Base-by-base conservation (phyloP, 2,329 filamentous ascomycete species). In the Xylaria sp. region DNA sequence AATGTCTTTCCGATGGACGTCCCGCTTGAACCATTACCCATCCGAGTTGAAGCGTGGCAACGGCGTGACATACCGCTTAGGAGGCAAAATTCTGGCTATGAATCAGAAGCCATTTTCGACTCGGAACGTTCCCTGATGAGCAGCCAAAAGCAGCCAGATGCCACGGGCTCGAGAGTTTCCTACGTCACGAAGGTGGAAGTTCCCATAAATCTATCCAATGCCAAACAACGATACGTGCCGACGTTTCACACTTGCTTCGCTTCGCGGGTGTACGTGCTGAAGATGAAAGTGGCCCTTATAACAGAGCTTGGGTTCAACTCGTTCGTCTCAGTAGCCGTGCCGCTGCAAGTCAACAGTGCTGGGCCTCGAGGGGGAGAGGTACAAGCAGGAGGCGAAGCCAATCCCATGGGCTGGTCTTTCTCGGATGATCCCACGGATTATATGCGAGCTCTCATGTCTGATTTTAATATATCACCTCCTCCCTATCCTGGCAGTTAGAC, bases 241-340 rank as follows among this genome's bases (percentile, higher is more conserved):
- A 81, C 80, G 4, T 85, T 85, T 67, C 80, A 84, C 72, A 80
- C 79, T 7, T 85, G 83, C 73, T 78, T 85, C 69, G 73, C 77
- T 44, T 81, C 80, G 6, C 79, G 83, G 30, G 77, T 78, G n/a
- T 85, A 85, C 69, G 76, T 78, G 3, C 68, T 85, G 35, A 76
- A 78, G 64, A 65, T 81, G 48, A 71, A 73, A 11, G 67, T 85
- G 4, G 74, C 72, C 5, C 55, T 77, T 8, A 61, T 66, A 4
- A 35, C 53, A 44, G 19, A 53, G 23, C 42, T 39, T 13, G 72
- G 78, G 6, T 71, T 74, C 58, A 78, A 74, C 66, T 77, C 74
- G 3, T 75, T 72, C 54, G 64, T 83, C 47, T 76, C 75, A 46
- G 70, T 84, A 30, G 68, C 69, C 19, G 68, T 84, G 48, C 82